Percentiles rank a stretch among this genome's conserved stretches.
Conservation (phyloP, 2,329 filamentous ascomycete genomes). For the Trichocomaceae sp. region DNA sequence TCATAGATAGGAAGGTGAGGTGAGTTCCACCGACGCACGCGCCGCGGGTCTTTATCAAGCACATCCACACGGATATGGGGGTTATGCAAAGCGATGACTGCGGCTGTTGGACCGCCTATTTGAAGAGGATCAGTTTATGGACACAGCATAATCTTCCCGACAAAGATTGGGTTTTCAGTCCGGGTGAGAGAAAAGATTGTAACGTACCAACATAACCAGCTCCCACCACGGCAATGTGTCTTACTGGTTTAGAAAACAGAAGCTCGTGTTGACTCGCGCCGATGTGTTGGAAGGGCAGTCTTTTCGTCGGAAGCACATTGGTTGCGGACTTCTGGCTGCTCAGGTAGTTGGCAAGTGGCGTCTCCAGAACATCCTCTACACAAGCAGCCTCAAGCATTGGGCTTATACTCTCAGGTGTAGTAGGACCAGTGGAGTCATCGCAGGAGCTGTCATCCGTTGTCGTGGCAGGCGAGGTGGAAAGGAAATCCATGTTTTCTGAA, state of each 20-base stretch:
- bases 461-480: slow-evolving; percentile 16
- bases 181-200: background rate
- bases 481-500: slow-evolving; percentile 17
- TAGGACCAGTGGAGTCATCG: slow-evolving; percentile 21
- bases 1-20: slow-evolving; percentile 69
- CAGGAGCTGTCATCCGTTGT: slow-evolving; percentile 19
- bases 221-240: slow-evolving; percentile 62
- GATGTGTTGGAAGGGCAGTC: background rate
- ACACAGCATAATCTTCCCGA: background rate
- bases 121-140: background rate
- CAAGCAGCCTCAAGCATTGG: slow-evolving; percentile 22
- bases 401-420: slow-evolving; percentile 23
- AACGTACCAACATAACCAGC: slow-evolving; percentile 67
- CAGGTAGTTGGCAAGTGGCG: slow-evolving; percentile 14
- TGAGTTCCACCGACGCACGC: slow-evolving; percentile 69
- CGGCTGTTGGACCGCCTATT: slow-evolving; percentile 65
- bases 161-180: background rate
- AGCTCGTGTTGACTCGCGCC: slow-evolving; percentile 3
- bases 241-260: slow-evolving; percentile 16
- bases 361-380: slow-evolving; percentile 17
- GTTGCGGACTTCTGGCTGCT: slow-evolving; percentile 10
- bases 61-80: slow-evolving; percentile 65
- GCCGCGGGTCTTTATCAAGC: slow-evolving; percentile 60
- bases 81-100: slow-evolving; percentile 67
- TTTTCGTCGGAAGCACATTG: slow-evolving; percentile 1